phyloP scores from a whole-genome alignment of 441 rosid species.

The Croton setiger region DNA sequence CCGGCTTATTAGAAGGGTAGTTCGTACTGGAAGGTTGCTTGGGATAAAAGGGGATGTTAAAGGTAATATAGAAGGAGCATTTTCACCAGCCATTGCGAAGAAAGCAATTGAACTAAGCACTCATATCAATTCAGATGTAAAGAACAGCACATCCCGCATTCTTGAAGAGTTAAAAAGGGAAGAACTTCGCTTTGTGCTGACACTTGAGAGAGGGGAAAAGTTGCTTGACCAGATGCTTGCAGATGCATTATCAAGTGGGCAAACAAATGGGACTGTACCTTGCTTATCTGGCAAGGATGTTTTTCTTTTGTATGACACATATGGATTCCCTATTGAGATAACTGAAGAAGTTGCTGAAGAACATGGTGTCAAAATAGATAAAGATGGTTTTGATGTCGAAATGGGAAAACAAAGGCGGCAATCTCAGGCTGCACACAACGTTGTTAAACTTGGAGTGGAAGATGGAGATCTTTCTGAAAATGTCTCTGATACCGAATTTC shows the following conservation, averaged over 20 bases:
- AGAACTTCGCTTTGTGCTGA: slow-evolving; percentile 83
- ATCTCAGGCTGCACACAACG: slow-evolving; percentile 85
- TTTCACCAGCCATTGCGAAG: slow-evolving; percentile 68
- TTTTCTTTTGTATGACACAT: slow-evolving; percentile 79
- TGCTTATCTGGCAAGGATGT: slow-evolving; percentile 75
- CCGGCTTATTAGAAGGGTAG: slow-evolving; percentile 86
- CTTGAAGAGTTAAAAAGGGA: slow-evolving; percentile 79
- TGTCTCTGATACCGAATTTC: slow-evolving; percentile 68
- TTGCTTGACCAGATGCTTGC: slow-evolving; percentile 70
- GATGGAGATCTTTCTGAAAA: slow-evolving; percentile 47
- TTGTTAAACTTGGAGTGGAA: slow-evolving; percentile 69
- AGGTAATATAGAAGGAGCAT: slow-evolving; percentile 61
- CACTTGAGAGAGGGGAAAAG: slow-evolving; percentile 89
- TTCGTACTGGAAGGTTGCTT: slow-evolving; percentile 79
- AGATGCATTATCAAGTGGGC: slow-evolving; percentile 46
- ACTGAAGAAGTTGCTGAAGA: slow-evolving; percentile 84
- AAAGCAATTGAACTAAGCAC: slow-evolving; percentile 74
- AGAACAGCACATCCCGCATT: slow-evolving; percentile 50
- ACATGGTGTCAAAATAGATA: slow-evolving; percentile 59
- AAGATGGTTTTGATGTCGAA: slow-evolving; percentile 64
- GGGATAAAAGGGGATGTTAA: slow-evolving; percentile 63
- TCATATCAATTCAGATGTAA: slow-evolving; percentile 64
- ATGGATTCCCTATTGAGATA: slow-evolving; percentile 91
- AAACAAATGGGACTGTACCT: slow-evolving; percentile 40
- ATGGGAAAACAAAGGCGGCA: slow-evolving; percentile 89